phyloP scores from a whole-genome alignment of 202 grass and related monocot species.

The Schoenoplectus triqueter region DNA sequence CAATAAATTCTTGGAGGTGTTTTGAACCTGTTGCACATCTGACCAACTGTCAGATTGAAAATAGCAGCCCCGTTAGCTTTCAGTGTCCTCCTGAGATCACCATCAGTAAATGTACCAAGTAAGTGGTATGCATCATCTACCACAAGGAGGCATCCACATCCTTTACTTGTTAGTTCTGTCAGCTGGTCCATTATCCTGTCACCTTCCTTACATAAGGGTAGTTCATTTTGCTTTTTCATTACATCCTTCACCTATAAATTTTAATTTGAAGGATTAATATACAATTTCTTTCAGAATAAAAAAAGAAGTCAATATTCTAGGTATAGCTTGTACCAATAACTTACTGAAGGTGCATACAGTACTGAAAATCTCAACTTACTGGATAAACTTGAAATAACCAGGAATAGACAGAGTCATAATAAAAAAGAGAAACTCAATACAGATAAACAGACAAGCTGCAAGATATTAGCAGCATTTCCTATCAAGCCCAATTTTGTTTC shows the following conservation, averaged over 20 bases:
- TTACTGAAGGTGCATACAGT: background rate
- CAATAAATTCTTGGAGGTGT: slow-evolving; percentile 20
- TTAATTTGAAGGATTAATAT: slow-evolving; percentile 28
- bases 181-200: slow-evolving; percentile 99
- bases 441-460: background rate
- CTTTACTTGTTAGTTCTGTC: slow-evolving; percentile 95
- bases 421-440: background rate
- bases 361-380: background rate
- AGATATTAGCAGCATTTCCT: background rate
- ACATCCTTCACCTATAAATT: slow-evolving; percentile 90
- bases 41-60: slow-evolving; percentile 87
- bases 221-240: slow-evolving; percentile 95
- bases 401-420: background rate
- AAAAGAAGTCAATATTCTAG: slow-evolving; percentile 15
- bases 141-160: slow-evolving; percentile 92
- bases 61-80: slow-evolving; percentile 80
- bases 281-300: background rate
- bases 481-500: background rate
- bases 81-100: slow-evolving; percentile 65
- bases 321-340: slow-evolving; percentile 14
- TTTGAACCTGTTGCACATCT: slow-evolving; percentile 96
- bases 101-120: slow-evolving; percentile 95
- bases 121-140: slow-evolving; percentile 79
- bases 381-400: background rate
- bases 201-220: slow-evolving; percentile 88